phyloP scores from a whole-genome alignment of 768 basidiomycete species.

The Termitomyces sp. region DNA sequence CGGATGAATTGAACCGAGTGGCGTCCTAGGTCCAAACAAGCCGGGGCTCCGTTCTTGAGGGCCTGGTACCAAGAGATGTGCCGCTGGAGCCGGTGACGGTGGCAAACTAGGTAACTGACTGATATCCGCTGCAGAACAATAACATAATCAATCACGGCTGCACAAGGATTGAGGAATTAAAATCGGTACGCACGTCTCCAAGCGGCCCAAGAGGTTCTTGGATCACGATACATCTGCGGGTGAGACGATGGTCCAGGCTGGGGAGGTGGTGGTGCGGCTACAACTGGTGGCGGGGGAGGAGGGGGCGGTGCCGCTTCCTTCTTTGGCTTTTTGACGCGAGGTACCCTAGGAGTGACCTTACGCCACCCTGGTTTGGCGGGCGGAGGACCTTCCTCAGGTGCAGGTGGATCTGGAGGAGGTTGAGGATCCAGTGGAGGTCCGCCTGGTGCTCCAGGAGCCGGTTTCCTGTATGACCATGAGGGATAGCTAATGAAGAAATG shows the following conservation, averaged over 20 bases:
- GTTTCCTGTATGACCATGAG: slow-evolving; percentile 32
- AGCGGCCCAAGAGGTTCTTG: slow-evolving; percentile 56
- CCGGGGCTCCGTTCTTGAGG: slow-evolving; percentile 49
- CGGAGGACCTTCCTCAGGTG: slow-evolving; percentile 38
- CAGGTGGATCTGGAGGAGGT: slow-evolving; percentile 23
- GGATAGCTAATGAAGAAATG: neutral
- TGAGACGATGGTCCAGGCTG: slow-evolving; percentile 17
- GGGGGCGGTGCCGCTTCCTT: slow-evolving; percentile 34
- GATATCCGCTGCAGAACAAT: slow-evolving; percentile 50
- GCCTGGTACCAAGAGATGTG: slow-evolving; percentile 60
- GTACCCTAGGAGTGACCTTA: slow-evolving; percentile 35
- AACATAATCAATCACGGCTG: slow-evolving; percentile 6
- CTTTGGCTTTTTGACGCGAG: slow-evolving; percentile 46
- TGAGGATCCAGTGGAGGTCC: slow-evolving; percentile 38
- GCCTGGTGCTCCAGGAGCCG: slow-evolving; percentile 38
- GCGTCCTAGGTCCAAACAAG: slow-evolving; percentile 78
- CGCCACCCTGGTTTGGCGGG: slow-evolving; percentile 61
- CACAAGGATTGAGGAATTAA: neutral
- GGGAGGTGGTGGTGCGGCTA: slow-evolving; percentile 15
- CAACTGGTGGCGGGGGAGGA: slow-evolving; percentile 22
- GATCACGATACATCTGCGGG: slow-evolving; percentile 26
- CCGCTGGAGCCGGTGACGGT: slow-evolving; percentile 40
- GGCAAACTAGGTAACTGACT: slow-evolving; percentile 56
- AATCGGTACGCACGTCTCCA: slow-evolving; percentile 58
- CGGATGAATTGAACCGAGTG: slow-evolving; percentile 31